These are phyloP conservation scores for Sphaerulina musiva DNA, from an alignment of 2,329 filamentous ascomycete genomes.

Conservation along the genomic window DNA sequence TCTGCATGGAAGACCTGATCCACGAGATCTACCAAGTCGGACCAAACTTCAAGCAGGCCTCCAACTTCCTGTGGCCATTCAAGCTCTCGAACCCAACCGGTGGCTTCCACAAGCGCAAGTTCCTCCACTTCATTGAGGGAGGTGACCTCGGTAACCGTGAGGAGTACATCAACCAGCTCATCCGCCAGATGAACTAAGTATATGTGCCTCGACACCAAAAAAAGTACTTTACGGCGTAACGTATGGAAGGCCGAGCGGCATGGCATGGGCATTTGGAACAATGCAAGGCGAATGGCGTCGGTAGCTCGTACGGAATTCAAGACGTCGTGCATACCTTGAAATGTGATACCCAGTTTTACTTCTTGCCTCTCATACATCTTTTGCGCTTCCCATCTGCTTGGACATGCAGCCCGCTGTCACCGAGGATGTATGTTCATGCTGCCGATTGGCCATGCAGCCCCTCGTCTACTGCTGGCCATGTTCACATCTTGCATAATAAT, in stretches of 20 bases:
- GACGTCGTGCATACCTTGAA: constrained; percentile 11
- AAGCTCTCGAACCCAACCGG: constrained; percentile 98
- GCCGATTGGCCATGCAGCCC: no score
- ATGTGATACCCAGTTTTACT: constrained; percentile 10
- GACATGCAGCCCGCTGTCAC: background rate
- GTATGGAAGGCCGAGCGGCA: constrained; percentile 5
- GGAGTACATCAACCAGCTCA: constrained; percentile 92
- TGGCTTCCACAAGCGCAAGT: constrained; percentile 93
- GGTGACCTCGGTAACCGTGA: constrained; percentile 98
- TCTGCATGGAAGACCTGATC: constrained; percentile 98
- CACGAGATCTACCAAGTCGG: constrained; percentile 99
- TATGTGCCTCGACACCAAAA: background rate
- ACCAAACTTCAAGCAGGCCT: constrained; percentile 96
- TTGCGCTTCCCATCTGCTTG: background rate
- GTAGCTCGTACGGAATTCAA: constrained; percentile 13
- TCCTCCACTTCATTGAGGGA: constrained; percentile 98
- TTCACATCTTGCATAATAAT: no score
- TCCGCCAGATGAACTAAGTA: constrained; percentile 91
- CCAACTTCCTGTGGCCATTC: constrained; percentile 99
- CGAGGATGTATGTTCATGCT: background rate
- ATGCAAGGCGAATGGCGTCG: constrained; percentile 23
- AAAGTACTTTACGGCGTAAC: constrained; percentile 9
- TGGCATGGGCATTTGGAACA: constrained; percentile 5
- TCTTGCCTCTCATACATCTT: background rate
- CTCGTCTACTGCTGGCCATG: no score